phyloP scores from a whole-genome alignment of 805 yeast genomes.

The Metschnikowia drakensbergensis region DNA sequence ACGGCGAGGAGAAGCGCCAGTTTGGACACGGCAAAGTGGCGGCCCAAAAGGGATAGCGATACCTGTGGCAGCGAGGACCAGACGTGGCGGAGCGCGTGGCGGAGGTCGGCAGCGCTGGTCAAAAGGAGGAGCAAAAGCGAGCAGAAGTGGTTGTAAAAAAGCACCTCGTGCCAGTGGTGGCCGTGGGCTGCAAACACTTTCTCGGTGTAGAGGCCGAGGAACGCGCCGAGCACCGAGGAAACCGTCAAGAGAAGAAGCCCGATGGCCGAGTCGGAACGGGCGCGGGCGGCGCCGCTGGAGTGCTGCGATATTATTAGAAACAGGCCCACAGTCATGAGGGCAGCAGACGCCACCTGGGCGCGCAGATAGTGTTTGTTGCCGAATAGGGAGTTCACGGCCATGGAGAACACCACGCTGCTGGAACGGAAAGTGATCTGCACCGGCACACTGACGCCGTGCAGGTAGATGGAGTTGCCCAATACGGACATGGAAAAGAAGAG shows the following conservation, averaged over 20 bases:
- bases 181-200: slow-evolving; percentile 48
- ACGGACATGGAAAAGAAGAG: slow-evolving; percentile 50
- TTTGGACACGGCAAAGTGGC: slow-evolving; percentile 9
- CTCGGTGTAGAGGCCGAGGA: slow-evolving; percentile 59
- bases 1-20: slow-evolving; percentile 15
- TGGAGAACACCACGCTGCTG: slow-evolving; percentile 57
- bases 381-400: slow-evolving; percentile 51
- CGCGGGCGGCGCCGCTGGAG: background rate
- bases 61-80: background rate
- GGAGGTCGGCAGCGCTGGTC: background rate
- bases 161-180: slow-evolving; percentile 58
- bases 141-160: slow-evolving; percentile 58
- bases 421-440: slow-evolving; percentile 65
- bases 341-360: slow-evolving; percentile 48
- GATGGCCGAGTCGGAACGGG: slow-evolving; percentile 9
- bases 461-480: slow-evolving; percentile 57
- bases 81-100: slow-evolving; percentile 23
- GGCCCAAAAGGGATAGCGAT: background rate
- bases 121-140: slow-evolving; percentile 50
- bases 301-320: slow-evolving; percentile 31
- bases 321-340: slow-evolving; percentile 54
- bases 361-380: slow-evolving; percentile 42
- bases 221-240: slow-evolving; percentile 50
- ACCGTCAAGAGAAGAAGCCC: slow-evolving; percentile 30
- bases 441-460: slow-evolving; percentile 57